Percentiles rank a stretch among this genome's conserved stretches.
Evolutionary conservation across 2,329 filamentous ascomycete genomes (phyloP).

Genomic region (Aspergillus fructus): DNA sequence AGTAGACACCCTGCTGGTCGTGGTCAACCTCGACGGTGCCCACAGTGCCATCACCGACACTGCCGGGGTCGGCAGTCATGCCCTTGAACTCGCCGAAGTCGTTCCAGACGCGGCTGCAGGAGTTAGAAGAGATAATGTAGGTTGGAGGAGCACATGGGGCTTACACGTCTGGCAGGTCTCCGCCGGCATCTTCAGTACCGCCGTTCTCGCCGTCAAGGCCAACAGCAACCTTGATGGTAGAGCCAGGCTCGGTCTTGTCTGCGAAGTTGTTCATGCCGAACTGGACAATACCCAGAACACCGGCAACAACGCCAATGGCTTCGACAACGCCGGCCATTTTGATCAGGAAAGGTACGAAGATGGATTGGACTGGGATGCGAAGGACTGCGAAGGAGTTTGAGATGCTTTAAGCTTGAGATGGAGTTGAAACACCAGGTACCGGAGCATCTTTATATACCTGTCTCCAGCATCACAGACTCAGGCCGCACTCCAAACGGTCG

Average conservation of each 20-base stretch:
- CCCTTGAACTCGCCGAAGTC: slow-evolving; percentile 7
- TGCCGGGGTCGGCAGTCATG: slow-evolving; percentile 10
- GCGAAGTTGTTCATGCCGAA: slow-evolving; percentile 10
- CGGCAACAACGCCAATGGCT: slow-evolving; percentile 11
- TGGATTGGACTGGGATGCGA: too few relatives aligned
- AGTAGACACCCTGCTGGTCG: slow-evolving; percentile 13
- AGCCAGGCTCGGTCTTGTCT: slow-evolving; percentile 1
- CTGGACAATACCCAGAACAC: slow-evolving; percentile 6
- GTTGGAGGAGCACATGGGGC: background rate
- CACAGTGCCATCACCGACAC: slow-evolving; percentile 4
- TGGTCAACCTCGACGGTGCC: slow-evolving; percentile 9
- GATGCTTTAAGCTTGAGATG: background rate
- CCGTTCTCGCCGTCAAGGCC: slow-evolving; percentile 2
- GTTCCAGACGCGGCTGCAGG: slow-evolving; percentile 10
- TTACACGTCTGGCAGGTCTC: slow-evolving; percentile 12
- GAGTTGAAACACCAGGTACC: too few relatives aligned
- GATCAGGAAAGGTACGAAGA: background rate
- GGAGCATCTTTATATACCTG: too few relatives aligned
- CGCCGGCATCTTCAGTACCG: slow-evolving; percentile 8
- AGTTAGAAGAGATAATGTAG: background rate
- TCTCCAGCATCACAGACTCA: background rate
- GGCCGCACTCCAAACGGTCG: background rate
- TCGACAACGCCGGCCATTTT: slow-evolving; percentile 3
- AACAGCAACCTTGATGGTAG: slow-evolving; percentile 14
- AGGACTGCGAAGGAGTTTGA: background rate